Percentiles rank a stretch among this genome's conserved stretches.
phyloP scores from a whole-genome alignment of 192 early-diverging fungal genomes.

The Diversispora eburnea region DNA sequence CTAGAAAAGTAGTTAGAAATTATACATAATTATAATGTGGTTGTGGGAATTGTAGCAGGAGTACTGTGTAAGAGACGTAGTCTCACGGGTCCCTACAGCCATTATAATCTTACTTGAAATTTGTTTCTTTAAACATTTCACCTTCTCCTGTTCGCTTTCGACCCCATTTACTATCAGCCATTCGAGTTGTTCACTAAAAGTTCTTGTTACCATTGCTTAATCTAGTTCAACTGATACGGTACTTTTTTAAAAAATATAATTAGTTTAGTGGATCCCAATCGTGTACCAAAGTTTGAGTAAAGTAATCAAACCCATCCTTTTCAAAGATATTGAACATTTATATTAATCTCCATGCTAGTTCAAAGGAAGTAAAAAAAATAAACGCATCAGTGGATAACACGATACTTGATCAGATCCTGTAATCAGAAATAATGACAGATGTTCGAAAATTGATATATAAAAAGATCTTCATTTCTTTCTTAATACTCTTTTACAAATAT shows the following conservation, averaged over 20 bases:
- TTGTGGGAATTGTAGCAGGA: background rate
- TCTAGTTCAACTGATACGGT: background rate
- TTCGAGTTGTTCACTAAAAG: constrained; percentile 17
- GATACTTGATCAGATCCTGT: too few relatives aligned
- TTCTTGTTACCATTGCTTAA: constrained; percentile 23
- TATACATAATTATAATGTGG: background rate
- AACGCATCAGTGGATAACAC: too few relatives aligned
- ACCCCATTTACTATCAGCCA: constrained; percentile 20
- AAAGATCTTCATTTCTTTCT: too few relatives aligned
- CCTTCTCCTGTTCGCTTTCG: constrained; percentile 15
- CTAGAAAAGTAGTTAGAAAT: background rate
- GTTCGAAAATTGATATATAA: too few relatives aligned
- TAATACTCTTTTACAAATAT: too few relatives aligned
- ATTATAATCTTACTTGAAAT: constrained; percentile 18
- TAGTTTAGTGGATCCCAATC: constrained; percentile 26
- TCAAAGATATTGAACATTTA: constrained; percentile 2
- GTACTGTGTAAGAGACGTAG: constrained; percentile 24
- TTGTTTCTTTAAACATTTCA: constrained; percentile 22
- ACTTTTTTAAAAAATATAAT: constrained; percentile 15
- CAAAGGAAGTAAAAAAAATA: too few relatives aligned
- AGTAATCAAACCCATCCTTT: constrained; percentile 23
- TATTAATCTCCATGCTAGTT: background rate
- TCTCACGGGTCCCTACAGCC: constrained; percentile 24
- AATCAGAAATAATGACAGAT: too few relatives aligned
- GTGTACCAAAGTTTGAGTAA: constrained; percentile 12